Evolutionary conservation across 768 basidiomycete species (phyloP), one percentile per base, ranked within the genome.

Genomic region (Cantharellus anzutake): DNA sequence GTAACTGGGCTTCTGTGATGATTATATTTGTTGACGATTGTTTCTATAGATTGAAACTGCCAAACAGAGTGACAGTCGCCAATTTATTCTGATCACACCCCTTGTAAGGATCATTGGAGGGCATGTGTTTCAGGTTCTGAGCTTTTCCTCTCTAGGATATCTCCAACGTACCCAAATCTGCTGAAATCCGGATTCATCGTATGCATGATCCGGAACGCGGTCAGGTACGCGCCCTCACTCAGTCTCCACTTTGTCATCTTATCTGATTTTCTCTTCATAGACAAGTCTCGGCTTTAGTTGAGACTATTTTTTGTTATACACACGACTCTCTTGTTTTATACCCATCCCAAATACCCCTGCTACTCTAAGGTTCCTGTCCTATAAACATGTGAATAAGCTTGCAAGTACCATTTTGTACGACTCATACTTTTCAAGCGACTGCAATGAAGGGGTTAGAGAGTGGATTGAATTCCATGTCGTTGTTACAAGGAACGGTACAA

Each of bases 81-180:
- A 98, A 70, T 94, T 90, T 67, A 81, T 98, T 58, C 76, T 98
- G 51, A 97, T 98, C 68, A 96, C 93, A 0, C 94, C 94, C n/a
- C 87, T 89, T 61, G 70, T 70, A 58, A 60, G 68, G 42, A n/a
- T 35, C 38, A 20, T 20, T n/a, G 2, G 40, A 11, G n/a, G 16
- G 20, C 20, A 59, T 14, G 34, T 34, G 48, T n/a, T 42, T n/a
- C 4, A 11, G 37, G 16, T 39, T 52, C 44, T 4, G 50, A 38
- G 38, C 14, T 29, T 4, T 3, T 44, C 57, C 34, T 4, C 7
- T 5, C 4, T 44, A 67, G 67, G 65, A 67, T 57, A 68, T 69
- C 65, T 42, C 61, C 5, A 65, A 64, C 48, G 63, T 70, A 58
- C 63, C 63, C 37, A 60, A 56, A 44, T 56, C 55, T 62, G 64